Percentiles rank a stretch among this genome's conserved stretches.
Evolutionary conservation across 73 alveolate genomes (phyloP).

Genomic region (Paramecium tetraurelia): DNA sequence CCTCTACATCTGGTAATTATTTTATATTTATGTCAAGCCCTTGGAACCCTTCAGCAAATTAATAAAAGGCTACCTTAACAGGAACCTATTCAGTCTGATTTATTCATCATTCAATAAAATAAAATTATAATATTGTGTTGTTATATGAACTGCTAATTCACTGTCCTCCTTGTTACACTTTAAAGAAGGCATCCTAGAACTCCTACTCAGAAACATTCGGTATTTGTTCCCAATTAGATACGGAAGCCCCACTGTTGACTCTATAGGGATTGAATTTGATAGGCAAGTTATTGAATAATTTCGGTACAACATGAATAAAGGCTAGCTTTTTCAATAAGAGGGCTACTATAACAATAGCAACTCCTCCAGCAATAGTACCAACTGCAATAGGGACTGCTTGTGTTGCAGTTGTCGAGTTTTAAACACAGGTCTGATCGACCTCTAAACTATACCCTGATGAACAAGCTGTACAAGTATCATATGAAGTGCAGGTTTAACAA

Average conservation of each 20-base stretch:
- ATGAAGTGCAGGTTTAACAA: not conserved
- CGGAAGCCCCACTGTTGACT: not conserved
- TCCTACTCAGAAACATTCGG: not conserved
- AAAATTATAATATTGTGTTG: not conserved
- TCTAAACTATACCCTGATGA: not conserved
- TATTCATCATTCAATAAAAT: not conserved
- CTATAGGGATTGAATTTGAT: not conserved
- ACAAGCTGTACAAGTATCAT: not conserved
- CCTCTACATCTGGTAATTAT: not conserved
- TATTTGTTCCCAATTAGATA: not conserved
- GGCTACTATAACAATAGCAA: not conserved
- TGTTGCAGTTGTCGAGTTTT: not conserved
- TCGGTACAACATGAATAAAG: not conserved
- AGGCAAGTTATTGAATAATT: not conserved
- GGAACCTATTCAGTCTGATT: not conserved
- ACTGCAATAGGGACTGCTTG: not conserved
- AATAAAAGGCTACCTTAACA: not conserved
- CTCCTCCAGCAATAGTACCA: not conserved
- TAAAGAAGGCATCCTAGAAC: not conserved
- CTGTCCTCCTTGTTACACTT: not conserved
- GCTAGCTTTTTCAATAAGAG: not conserved
- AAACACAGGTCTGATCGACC: not conserved
- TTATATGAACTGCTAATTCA: not conserved
- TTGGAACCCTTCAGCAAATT: slow-evolving; percentile 5
- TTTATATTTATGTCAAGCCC: not conserved